phyloP scores from a whole-genome alignment of 306 rosid genomes.

The Vigna nakashimae region DNA sequence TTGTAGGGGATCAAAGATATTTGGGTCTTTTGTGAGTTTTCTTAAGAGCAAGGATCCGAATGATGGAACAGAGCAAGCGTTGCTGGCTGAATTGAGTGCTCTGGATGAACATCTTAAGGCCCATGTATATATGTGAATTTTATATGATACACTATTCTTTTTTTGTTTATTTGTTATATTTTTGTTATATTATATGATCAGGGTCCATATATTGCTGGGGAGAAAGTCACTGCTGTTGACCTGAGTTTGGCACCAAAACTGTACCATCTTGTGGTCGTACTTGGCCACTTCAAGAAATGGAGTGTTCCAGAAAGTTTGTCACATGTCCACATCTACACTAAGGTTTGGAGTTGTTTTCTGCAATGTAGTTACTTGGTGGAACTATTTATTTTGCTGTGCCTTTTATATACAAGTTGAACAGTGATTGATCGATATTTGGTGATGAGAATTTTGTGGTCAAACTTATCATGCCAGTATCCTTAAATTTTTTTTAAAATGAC shows the following conservation, averaged over 20 bases:
- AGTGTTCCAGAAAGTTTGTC: conserved; percentile 64
- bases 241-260: conserved; percentile 93
- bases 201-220: conserved; percentile 94
- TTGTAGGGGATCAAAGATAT: conserved; percentile 86
- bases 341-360: conserved; percentile 58
- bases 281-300: conserved; percentile 92
- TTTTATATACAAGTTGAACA: neutral
- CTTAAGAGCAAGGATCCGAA: conserved; percentile 83
- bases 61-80: conserved; percentile 88
- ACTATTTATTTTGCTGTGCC: neutral
- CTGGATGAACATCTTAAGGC: conserved; percentile 84
- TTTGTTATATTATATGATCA: conserved; percentile 32
- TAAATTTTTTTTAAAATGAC: neutral
- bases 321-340: conserved; percentile 60
- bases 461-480: neutral
- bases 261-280: conserved; percentile 76
- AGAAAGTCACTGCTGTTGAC: conserved; percentile 83
- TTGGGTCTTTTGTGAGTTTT: conserved; percentile 67
- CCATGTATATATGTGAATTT: conserved; percentile 60
- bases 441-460: conserved; percentile 24
- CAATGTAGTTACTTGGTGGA: conserved; percentile 12
- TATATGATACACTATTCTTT: neutral
- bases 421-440: conserved; percentile 11
- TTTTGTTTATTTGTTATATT: neutral
- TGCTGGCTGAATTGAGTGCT: conserved; percentile 76